Evolutionary conservation across 768 basidiomycete genomes (phyloP).

Genomic region (Lactarius sanguifluus): DNA sequence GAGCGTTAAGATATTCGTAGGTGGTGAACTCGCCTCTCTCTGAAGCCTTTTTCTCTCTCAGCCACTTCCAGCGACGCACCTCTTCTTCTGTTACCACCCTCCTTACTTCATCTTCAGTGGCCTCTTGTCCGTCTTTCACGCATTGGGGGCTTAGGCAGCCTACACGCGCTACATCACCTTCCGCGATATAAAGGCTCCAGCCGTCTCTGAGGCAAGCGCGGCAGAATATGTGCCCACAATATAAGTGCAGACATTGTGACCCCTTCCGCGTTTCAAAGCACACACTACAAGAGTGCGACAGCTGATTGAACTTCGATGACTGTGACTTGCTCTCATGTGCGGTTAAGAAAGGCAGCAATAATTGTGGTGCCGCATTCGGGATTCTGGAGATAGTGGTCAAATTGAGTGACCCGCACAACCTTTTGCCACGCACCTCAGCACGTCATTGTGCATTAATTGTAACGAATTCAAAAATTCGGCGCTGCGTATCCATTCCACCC

Average conservation of each 20-base stretch:
- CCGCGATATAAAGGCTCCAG: constrained; percentile 78
- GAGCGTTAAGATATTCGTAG: neutral
- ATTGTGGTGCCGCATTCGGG: constrained; percentile 54
- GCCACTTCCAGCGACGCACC: constrained; percentile 72
- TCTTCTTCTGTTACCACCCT: constrained; percentile 66
- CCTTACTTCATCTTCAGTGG: constrained; percentile 69
- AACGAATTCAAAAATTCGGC: constrained; percentile 60
- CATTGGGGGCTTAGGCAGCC: constrained; percentile 81
- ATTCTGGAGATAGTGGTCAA: constrained; percentile 41
- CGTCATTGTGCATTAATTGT: constrained; percentile 36
- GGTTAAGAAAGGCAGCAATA: constrained; percentile 49
- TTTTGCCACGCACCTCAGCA: constrained; percentile 11
- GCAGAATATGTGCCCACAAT: constrained; percentile 82
- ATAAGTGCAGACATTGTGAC: constrained; percentile 64
- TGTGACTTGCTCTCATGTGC: constrained; percentile 49
- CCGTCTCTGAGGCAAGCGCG: constrained; percentile 75
- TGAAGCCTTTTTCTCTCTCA: constrained; percentile 66
- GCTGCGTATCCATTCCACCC: constrained; percentile 70
- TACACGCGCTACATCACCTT: constrained; percentile 75
- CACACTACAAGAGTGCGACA: constrained; percentile 70
- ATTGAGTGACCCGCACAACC: neutral
- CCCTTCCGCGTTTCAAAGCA: constrained; percentile 78
- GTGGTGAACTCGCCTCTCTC: constrained; percentile 57
- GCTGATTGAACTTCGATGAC: constrained; percentile 56
- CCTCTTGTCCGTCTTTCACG: constrained; percentile 61